Base-by-base conservation (phyloP, 345 rosid genomes). In the Triadica sebifera region DNA sequence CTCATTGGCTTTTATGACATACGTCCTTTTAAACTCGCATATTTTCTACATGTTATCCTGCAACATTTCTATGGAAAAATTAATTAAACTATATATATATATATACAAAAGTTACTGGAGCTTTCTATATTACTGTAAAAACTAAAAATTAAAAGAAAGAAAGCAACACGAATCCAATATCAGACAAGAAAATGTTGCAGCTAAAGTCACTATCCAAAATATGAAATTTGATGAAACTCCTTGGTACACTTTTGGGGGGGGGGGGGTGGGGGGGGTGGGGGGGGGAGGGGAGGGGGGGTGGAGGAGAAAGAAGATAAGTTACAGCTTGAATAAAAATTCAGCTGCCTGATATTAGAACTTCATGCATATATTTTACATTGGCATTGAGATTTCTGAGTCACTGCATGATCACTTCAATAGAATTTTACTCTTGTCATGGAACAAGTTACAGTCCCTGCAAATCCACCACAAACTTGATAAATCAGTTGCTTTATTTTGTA, bases 171-270 rank as follows among this genome's bases (percentile, higher is more conserved):
- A 71, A 47, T 56, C 13, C 75, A 37, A 68, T 67, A 60, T 46
- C 60, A 46, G 72, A 74, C 73, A 53, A 43, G 70, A 72, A 74
- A 34, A 22, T 41, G 4, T 50, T 17, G 73, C 64, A 49, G 47
- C 65, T 65, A 65, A 58, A 73, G 65, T 45, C 58, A 66, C 73
- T 67, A 71, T 73, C 63, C 70, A 77, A 74, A 69, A 70, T 66
- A 81, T 66, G 37, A 60, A 73, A 77, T 25, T 29, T 69, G 38
- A 61, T 55, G 46, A 71, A 51, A 46, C 59, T 65, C 65, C 69
- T 25, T 22, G 49, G n/a, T 75, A 67, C 77, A 67, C 15, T 61
- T 75, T n/a, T n/a, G n/a, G n/a, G n/a, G n/a, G n/a, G n/a, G n/a
- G n/a, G n/a, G n/a, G n/a, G n/a, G n/a, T n/a, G n/a, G n/a, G n/a